phyloP scores from a whole-genome alignment of 139 green algal species.

The Micractinium conductrix region DNA sequence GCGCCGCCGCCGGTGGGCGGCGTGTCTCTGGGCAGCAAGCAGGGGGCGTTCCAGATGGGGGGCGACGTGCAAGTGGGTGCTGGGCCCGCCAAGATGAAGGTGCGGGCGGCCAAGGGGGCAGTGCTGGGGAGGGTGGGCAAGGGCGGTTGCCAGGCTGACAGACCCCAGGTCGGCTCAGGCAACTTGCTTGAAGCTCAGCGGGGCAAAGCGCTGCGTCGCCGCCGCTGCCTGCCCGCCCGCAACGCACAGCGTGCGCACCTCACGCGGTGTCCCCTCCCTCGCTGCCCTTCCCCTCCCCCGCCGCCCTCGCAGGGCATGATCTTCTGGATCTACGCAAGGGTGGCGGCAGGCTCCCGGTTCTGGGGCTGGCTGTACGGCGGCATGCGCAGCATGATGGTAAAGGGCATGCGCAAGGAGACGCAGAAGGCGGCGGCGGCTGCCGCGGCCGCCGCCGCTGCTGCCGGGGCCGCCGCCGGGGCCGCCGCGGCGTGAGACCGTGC shows the following conservation, averaged over 20 bases:
- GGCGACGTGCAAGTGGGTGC: neutral
- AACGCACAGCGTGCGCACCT: neutral
- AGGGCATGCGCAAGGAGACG: neutral
- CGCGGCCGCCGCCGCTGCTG: neutral
- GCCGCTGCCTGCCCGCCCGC: neutral
- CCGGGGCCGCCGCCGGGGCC: neutral
- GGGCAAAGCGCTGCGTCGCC: neutral
- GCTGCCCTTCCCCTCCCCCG: neutral
- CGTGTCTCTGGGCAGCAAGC: neutral
- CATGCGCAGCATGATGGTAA: neutral
- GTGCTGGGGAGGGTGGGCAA: neutral
- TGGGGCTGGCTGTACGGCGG: conserved; percentile 8
- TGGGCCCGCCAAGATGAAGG: neutral
- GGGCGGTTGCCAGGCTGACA: too few species aligned
- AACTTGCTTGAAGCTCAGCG: neutral
- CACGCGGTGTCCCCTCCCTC: neutral
- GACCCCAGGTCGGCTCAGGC: neutral
- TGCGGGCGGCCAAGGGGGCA: neutral
- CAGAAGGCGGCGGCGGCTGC: neutral
- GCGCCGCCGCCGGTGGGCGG: neutral
- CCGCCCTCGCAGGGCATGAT: neutral
- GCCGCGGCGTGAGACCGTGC: neutral
- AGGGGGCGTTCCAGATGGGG: neutral
- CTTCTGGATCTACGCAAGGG: neutral
- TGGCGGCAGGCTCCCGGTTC: neutral